These are phyloP conservation scores for Mycena sp. DNA, from an alignment of 1,284 basidiomycete species.

Conservation along the genomic window DNA sequence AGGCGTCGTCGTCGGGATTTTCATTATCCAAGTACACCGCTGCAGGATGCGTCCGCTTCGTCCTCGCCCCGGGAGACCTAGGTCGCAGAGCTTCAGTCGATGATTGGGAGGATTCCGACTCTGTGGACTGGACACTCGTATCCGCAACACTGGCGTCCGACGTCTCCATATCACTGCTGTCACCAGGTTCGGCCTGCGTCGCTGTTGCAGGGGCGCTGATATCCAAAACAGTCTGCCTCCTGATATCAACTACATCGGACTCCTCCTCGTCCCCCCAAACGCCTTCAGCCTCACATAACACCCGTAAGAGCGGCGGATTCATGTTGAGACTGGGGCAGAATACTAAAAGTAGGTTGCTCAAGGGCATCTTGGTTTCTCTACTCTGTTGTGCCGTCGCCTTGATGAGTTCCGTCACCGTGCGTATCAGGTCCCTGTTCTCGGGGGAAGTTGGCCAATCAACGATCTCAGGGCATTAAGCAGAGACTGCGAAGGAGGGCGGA, in stretches of 20 bases:
- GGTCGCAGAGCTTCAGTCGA: slow-evolving; percentile 20
- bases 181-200: slow-evolving; percentile 20
- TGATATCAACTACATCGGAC: slow-evolving; percentile 49
- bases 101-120: slow-evolving; percentile 5
- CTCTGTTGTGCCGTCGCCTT: slow-evolving; percentile 68
- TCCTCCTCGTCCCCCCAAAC: slow-evolving; percentile 65
- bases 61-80: slow-evolving; percentile 28
- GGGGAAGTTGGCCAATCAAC: slow-evolving; percentile 73
- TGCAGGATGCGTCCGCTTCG: slow-evolving; percentile 20
- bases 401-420: slow-evolving; percentile 79
- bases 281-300: slow-evolving; percentile 74
- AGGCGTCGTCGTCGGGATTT: slow-evolving; percentile 32
- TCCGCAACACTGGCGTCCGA: background rate
- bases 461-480: slow-evolving; percentile 62
- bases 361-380: slow-evolving; percentile 83
- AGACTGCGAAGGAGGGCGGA: slow-evolving; percentile 65
- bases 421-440: slow-evolving; percentile 78
- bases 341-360: slow-evolving; percentile 82
- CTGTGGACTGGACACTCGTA: background rate
- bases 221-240: slow-evolving; percentile 46
- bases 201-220: slow-evolving; percentile 30
- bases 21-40: slow-evolving; percentile 25
- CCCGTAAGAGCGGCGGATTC: slow-evolving; percentile 77
- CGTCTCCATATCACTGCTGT: slow-evolving; percentile 12
- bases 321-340: slow-evolving; percentile 85